These are phyloP conservation scores for Talaromyces funiculosus DNA, from an alignment of 2,329 filamentous ascomycete species.

Conservation along the genomic window DNA sequence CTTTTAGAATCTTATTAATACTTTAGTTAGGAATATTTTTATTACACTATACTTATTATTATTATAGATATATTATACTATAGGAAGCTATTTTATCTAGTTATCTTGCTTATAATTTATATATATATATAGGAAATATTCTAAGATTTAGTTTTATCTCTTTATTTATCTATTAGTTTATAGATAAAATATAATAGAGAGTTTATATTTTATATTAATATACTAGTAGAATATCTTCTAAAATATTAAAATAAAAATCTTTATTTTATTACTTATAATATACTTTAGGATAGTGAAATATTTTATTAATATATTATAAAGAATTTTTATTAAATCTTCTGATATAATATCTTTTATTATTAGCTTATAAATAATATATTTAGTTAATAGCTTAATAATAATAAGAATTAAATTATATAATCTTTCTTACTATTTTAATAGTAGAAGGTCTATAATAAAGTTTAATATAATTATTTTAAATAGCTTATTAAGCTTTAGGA, in stretches of 20 bases:
- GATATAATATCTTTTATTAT: background rate
- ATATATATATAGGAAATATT: background rate
- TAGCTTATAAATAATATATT: background rate
- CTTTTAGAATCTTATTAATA: background rate
- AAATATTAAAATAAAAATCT: background rate
- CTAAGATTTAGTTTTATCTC: background rate
- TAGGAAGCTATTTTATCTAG: background rate
- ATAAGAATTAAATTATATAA: background rate
- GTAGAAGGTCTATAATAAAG: background rate
- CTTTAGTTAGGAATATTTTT: background rate
- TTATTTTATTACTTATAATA: background rate
- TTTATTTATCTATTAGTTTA: background rate
- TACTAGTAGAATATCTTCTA: background rate
- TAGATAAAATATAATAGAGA: background rate
- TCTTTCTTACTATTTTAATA: background rate
- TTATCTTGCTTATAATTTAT: background rate
- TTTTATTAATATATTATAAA: background rate
- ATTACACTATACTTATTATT: background rate
- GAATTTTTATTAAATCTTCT: background rate
- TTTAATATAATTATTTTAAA: background rate
- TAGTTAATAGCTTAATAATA: background rate
- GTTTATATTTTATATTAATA: background rate
- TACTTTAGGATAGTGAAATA: background rate
- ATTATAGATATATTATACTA: background rate
- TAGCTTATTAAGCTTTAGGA: background rate